Conservation (phyloP, 208 protist genomes). For the Vickermania ingenoplastis region DNA sequence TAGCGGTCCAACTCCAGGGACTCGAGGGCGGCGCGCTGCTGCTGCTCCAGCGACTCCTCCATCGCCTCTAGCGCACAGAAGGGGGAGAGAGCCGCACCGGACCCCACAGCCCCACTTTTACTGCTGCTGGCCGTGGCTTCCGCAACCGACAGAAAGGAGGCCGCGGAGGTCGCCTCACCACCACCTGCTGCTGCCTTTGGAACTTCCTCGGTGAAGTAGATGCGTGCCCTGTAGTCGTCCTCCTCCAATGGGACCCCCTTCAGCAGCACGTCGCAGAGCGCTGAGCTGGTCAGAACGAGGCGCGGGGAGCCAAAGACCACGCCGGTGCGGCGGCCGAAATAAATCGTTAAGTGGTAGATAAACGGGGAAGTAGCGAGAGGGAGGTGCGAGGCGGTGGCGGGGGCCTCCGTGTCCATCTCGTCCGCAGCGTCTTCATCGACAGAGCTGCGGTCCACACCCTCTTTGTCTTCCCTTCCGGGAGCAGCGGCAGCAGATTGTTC, state of each 20-base stretch:
- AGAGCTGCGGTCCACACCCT: constrained; percentile 1
- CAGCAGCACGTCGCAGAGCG: constrained; percentile 45
- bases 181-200: background rate
- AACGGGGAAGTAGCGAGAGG: constrained; percentile 42
- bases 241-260: constrained; percentile 37
- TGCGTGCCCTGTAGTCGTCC: constrained; percentile 69
- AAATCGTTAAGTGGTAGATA: constrained; percentile 49
- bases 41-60: constrained; percentile 39
- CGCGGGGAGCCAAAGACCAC: constrained; percentile 60
- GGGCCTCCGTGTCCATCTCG: constrained; percentile 13
- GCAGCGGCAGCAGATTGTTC: background rate
- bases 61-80: constrained; percentile 16
- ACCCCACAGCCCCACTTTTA: too few species aligned
- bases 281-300: constrained; percentile 43
- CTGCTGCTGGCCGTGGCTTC: background rate
- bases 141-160: background rate
- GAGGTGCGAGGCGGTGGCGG: constrained; percentile 17
- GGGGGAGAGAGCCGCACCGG: background rate
- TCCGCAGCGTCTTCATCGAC: background rate
- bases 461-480: background rate
- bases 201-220: constrained; percentile 47
- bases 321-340: constrained; percentile 77
- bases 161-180: background rate
- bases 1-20: constrained; percentile 75
- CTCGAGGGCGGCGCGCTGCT: constrained; percentile 49